Evolutionary conservation across 345 rosid genomes (phyloP), one percentile per base, ranked within the genome.

Genomic region (Crucihimalaya himalaica): DNA sequence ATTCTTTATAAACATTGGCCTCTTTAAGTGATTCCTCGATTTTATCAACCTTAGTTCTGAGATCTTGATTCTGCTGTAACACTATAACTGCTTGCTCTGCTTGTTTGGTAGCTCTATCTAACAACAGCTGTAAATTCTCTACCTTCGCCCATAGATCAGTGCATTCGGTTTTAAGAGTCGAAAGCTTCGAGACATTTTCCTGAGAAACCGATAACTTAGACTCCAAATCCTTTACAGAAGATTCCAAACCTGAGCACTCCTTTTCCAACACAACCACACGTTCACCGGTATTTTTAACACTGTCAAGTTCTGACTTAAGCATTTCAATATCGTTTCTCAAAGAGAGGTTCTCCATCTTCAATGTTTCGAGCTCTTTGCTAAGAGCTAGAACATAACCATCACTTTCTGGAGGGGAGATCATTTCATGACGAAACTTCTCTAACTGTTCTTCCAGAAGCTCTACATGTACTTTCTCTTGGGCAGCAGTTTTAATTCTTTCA

Each of bases 41-140:
- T 68, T 84, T 86, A 64, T 92, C 96, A 53, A 91, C 97, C 84
- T 87, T 91, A 68, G 73, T 84, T 56, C 80, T 76, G 61, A 95
- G 88, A 54, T 88, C 99, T 73, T 86, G 92, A 74, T 88, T 95
- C 87, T 92, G 85, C 80, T 95, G 92, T 60, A 87, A 81, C 78
- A 83, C 93, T 46, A 81, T 43, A 76, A 86, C 79, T 37, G 97
- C 89, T 77, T 91, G 97, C 81, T 91, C 96, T 50, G 89, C 99
- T 81, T 88, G 93, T 74, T 80, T 80, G 14, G 96, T 86, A 21
- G 96, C 84, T 80, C 84, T 87, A 78, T 89, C 86, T 31, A 88
- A 70, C 80, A 90, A 43, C 15, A 66, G 63, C 80, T 95, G 96
- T 74, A 91, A 80, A 74, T 54, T 81, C 78, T 83, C 93, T 39